A percentile compares a stretch with the other conserved stretches of the same genome.
Evolutionary conservation across 75 land plant genomes (phyloP).

Genomic region (Selaginella tamariscina): DNA sequence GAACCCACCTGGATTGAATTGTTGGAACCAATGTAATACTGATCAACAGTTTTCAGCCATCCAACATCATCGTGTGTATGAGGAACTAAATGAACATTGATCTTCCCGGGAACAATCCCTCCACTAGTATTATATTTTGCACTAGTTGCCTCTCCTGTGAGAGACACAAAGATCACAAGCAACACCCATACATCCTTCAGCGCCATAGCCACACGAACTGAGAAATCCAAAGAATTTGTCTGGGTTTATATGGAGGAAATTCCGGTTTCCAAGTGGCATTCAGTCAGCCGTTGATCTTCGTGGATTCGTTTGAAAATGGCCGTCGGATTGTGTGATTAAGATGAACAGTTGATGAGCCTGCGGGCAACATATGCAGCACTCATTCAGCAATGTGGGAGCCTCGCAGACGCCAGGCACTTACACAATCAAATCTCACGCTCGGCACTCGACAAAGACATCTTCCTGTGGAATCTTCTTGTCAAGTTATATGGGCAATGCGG

Average conservation of each 20-base stretch:
- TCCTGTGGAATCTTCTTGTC: neutral
- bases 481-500: neutral
- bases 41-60: slow-evolving; percentile 93
- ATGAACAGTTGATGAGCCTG: neutral
- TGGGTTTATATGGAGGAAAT: neutral
- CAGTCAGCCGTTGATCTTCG: neutral
- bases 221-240: too few species aligned
- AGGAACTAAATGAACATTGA: slow-evolving; percentile 81
- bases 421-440: neutral
- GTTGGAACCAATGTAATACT: slow-evolving; percentile 79
- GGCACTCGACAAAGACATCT: neutral
- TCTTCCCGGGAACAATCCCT: slow-evolving; percentile 43
- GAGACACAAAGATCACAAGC: too few species aligned
- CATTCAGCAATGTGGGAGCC: neutral
- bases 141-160: neutral
- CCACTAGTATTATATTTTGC: slow-evolving; percentile 44
- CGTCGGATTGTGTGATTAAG: neutral
- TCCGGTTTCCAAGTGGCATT: neutral
- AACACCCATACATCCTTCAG: too few species aligned
- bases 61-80: slow-evolving; percentile 94
- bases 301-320: neutral
- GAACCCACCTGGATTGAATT: slow-evolving; percentile 55
- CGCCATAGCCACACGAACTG: too few species aligned
- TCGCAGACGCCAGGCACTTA: neutral
- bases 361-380: neutral